Evolutionary conservation across 2,329 filamentous ascomycete species (phyloP), one percentile per base, ranked within the genome.

Genomic region (Dothistroma septosporum): DNA sequence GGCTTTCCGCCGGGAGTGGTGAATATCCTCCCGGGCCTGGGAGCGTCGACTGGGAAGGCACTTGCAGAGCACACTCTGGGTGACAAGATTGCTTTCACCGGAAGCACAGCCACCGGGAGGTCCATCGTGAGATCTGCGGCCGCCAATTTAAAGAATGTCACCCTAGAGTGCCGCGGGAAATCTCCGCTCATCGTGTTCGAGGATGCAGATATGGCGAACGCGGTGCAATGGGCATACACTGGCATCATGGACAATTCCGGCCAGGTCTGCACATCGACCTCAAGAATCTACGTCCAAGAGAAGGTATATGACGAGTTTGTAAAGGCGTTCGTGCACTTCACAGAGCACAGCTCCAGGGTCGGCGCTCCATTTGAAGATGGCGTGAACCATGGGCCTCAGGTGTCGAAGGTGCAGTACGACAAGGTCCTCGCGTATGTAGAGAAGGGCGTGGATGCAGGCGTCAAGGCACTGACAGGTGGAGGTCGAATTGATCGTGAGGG

Each of bases 11-110:
- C 73, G 1, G 77, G 78, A 2, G 77, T 79, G 0, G 60, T 81
- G 48, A 80, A 77, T 52, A 63, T 77, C 37, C 50, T 77, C 21
- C 69, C 68, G 14, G 75, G 75, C 7, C n/a, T n/a, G n/a, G n/a
- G n/a, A n/a, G n/a, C n/a, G n/a, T n/a, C n/a, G n/a, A n/a, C n/a
- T n/a, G n/a, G n/a, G n/a, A n/a, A n/a, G n/a, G n/a, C n/a, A n/a
- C 70, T 87, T 52, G 85, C 83, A 0, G 70, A 68, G n/a, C 85
- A 88, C 66, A 82, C 82, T 0, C 81, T 77, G 16, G 79, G 87
- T 58, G 77, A 80, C 58, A 87, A 86, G 76, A 81, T 88, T 68
- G 79, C 77, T 63, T 88, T 88, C 73, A 87, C 85, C 0, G 85
- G 85, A 2, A 85, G 82, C 10, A 82, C 77, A 2, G 75, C 77